Base-by-base conservation (phyloP, 2,329 filamentous ascomycete genomes). In the Fusarium anguioides region DNA sequence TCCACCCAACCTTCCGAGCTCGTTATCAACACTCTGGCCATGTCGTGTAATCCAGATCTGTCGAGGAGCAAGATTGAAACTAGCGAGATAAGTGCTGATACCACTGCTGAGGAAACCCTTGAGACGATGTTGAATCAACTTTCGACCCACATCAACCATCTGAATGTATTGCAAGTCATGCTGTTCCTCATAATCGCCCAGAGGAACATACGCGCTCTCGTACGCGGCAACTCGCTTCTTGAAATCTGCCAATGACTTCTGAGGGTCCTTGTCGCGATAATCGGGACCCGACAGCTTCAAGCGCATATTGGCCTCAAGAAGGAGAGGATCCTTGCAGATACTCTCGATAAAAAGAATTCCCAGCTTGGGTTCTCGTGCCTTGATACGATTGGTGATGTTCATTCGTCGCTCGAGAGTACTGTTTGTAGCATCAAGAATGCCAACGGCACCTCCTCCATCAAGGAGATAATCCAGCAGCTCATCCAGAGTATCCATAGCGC, bases 1-100 rank as follows among this genome's bases (percentile, higher is more conserved):
- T 41, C 96, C 96, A 37, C 96, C 96, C 62, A 99, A 93, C 77
- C 93, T 96, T 63, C 94, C 94, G 4, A 89, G 84, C 58, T 92
- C 85, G 75, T 99, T 97, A 77, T 99, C 96, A 62, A 87, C 77
- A 56, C 94, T 97, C 79, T 97, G 92, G 39, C 96, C 96, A 75
- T 98, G 96, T 48, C 96, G 86, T 3, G 96, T 98, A 75, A 99
- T 96, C 96, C 96, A 99, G 62, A 99, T 98, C 78, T 97, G 95
- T 53, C 96, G 87, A 1, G 96, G 94, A 0, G 95, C 93, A 17
- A 99, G 86, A 73, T 99, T 98, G 84, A 99, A 99, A 72, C 97
- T 98, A 42, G 96, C 91, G 11, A 99, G 85, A 74, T 98, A 99
- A 68, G 94, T 97, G 56, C 96, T 94, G 54, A 97, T 96, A 65